Percentiles rank a stretch among this genome's conserved stretches.
Evolutionary conservation across 805 yeast genomes (phyloP).

Genomic region (Isabelozyma pseudorhagii): DNA sequence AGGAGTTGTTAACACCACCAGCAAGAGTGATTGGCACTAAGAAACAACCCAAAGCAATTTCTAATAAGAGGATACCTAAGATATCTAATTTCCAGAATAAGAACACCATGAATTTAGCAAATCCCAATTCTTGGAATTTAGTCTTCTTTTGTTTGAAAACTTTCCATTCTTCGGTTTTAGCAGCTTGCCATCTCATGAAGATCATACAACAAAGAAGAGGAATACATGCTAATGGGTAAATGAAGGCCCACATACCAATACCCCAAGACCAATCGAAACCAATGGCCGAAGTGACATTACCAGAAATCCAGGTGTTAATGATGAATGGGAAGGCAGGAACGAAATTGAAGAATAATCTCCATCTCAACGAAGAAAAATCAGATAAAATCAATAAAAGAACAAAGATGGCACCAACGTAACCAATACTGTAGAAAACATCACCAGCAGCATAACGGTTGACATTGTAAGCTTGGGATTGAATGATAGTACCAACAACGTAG

Average conservation of each 20-base stretch:
- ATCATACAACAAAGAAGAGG: conserved; percentile 12
- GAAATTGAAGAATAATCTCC: conserved; percentile 13
- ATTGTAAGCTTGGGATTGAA: conserved; percentile 26
- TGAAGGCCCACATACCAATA: conserved; percentile 20
- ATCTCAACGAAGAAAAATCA: conserved; percentile 14
- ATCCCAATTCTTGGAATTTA: conserved; percentile 5
- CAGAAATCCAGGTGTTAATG: conserved; percentile 18
- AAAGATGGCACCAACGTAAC: conserved; percentile 14
- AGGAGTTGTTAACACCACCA: conserved; percentile 14
- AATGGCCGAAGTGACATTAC: conserved; percentile 12
- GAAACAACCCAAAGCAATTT: conserved; percentile 29
- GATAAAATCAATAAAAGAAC: conserved; percentile 12
- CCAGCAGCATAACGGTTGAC: conserved; percentile 27
- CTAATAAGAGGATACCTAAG: conserved; percentile 29
- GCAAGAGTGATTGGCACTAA: conserved; percentile 37
- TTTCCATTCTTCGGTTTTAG: conserved; percentile 14
- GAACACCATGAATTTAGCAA: conserved; percentile 3
- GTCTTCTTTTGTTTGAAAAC: conserved; percentile 6
- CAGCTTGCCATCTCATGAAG: conserved; percentile 14
- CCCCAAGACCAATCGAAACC: conserved; percentile 14
- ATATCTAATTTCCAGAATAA: conserved; percentile 32
- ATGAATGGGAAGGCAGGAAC: conserved; percentile 14
- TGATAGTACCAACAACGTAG: conserved; percentile 25
- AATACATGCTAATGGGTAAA: conserved; percentile 14
- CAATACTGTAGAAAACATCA: conserved; percentile 20